Evolutionary conservation across 805 yeast genomes (phyloP), one percentile per base, ranked within the genome.

Genomic region (Cyberlindnera euphorbiiphila): DNA sequence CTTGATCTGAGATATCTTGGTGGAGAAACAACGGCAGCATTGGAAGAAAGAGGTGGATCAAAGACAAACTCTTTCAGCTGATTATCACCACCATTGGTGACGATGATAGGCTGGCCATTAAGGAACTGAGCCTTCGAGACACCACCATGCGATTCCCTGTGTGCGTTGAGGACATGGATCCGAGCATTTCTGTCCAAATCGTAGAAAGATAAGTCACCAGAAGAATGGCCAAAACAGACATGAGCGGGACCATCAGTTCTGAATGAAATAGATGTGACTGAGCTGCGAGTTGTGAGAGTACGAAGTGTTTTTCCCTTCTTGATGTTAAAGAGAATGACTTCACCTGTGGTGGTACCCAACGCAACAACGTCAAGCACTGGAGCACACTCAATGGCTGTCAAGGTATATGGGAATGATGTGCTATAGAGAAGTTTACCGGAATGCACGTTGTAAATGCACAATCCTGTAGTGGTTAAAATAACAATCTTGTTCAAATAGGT

Each of bases 21-120:
- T 1, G 96, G 95, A 10, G 88, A 76, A 5, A 85, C 81, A 22
- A 86, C 77, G 2, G 81, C 67, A 1, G 74, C 51, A 25, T 59
- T 57, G 1, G 82, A 66, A 0, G 89, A 78, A 35, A 89, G 65
- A 2, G 93, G 76, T 2, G 97, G 97, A 62, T 93, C 98, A 62
- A 93, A 93, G 0, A 88, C 97, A 50, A 71, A 85, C 61, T 93
- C 98, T 53, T 85, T 85, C 50, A 93, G 67, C 25, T 78, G 76
- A 61, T 93, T 93, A 58, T 94, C 98, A 24, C 85, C 91, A 49
- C 98, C 98, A 29, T 82, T 78, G 3, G 96, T 83, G 11, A 93
- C 81, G 13, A 88, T 65, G 15, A 94, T 80, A 0, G 98, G 89
- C 63, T 91, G 98, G 4, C 97, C 97, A 49, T 85, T 82, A 39